Percentiles rank a stretch among this genome's conserved stretches.
Conservation (phyloP, 2,329 filamentous ascomycete species). For the Colletotrichum euphorbiae region DNA sequence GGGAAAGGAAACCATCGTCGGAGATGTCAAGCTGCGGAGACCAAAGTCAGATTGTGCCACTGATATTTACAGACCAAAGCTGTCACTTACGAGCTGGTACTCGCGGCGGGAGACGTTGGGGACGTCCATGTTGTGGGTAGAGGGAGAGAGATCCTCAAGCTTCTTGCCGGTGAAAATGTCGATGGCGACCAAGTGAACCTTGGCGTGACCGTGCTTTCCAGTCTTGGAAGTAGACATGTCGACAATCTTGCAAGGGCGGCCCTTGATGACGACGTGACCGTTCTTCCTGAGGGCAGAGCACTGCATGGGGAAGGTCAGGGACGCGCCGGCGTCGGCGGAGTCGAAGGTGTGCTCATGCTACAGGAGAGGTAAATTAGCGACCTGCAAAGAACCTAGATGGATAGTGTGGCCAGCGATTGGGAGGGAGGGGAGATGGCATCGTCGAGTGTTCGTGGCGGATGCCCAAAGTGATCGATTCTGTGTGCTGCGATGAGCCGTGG, state of each 20-base stretch:
- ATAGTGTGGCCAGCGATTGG: neutral
- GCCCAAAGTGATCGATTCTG: neutral
- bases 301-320: conserved; percentile 95
- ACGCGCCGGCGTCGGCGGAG: conserved; percentile 95
- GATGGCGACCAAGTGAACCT: conserved; percentile 97
- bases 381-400: neutral
- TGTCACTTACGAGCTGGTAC: conserved; percentile 88
- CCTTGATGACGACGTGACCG: conserved; percentile 98
- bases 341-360: conserved; percentile 84
- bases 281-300: conserved; percentile 99
- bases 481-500: conserved; percentile 34
- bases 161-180: conserved; percentile 99
- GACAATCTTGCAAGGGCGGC: conserved; percentile 99
- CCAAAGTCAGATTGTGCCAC: conserved; percentile 27
- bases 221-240: conserved; percentile 99
- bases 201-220: conserved; percentile 99
- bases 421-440: conserved; percentile 1
- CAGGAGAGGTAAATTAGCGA: neutral
- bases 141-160: conserved; percentile 98
- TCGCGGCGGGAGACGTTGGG: conserved; percentile 92
- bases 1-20: conserved; percentile 93
- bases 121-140: conserved; percentile 98
- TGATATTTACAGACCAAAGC: neutral
- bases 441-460: conserved; percentile 15
- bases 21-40: conserved; percentile 82